Conservation (phyloP, 805 yeast species). For the Saturnispora ahearnii region DNA sequence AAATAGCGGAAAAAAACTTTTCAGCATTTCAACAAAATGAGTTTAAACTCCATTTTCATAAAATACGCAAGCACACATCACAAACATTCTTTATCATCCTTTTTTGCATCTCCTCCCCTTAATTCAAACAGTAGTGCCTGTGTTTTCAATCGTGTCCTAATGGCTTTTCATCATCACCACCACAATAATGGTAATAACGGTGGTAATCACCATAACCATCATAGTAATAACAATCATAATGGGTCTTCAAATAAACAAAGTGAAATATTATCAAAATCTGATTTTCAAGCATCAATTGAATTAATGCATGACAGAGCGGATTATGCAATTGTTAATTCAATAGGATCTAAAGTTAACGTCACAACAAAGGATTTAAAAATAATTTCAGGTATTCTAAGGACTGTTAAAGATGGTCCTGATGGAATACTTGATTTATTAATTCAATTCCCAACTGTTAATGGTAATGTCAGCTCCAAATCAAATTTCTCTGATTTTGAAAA, state of each 20-base stretch:
- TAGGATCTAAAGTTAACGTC: conserved; percentile 50
- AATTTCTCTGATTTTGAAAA: conserved; percentile 27
- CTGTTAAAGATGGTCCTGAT: conserved; percentile 32
- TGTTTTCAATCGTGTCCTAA: not conserved
- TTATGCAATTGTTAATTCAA: conserved; percentile 45
- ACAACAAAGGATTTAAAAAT: conserved; percentile 41
- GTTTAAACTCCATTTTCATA: no score
- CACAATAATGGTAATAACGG: not conserved
- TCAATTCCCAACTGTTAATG: conserved; percentile 38
- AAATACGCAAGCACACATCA: no score
- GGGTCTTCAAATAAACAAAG: not conserved
- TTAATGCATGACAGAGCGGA: conserved; percentile 48
- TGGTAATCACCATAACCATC: not conserved
- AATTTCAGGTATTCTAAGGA: conserved; percentile 49
- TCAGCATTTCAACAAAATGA: no score
- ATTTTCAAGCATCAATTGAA: conserved; percentile 23
- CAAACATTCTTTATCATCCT: no score
- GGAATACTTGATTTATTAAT: conserved; percentile 48
- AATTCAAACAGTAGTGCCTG: not conserved
- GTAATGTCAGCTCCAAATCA: conserved; percentile 30
- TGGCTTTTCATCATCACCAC: not conserved
- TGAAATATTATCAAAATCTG: conserved; percentile 17
- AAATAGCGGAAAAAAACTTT: no score
- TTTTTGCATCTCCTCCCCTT: not conserved
- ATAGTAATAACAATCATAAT: not conserved